Evolutionary conservation across 768 basidiomycete genomes (phyloP), one percentile per base, ranked within the genome.

Genomic region (Galerina sulciceps): DNA sequence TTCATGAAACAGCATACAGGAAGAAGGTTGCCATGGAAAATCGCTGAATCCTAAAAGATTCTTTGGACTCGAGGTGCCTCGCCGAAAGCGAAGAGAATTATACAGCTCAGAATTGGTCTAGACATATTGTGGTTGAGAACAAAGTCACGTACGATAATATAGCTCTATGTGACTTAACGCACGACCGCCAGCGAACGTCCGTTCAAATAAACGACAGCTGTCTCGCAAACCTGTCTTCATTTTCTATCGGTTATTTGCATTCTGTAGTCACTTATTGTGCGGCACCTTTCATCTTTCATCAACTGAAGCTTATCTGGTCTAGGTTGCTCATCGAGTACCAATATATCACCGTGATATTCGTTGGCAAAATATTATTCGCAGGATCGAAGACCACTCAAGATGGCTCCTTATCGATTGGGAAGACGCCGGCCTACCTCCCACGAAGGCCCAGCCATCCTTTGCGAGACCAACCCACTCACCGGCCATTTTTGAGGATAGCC

Each of bases 371-470:
- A 55, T 73, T 53, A 59, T 73, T 17, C 66, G 55, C 35, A 22
- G 58, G 9, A 11, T 49, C 23, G 61, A 66, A 34, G 67, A 72
- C 59, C 34, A 38, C 11, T 43, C 53, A 10, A 59, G 64, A 51
- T 73, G 71, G 71, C 68, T 73, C 44, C 46, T 73, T 15, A 71
- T 72, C 47, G 71, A 72, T 54, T 73, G 68, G 68, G 67, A 72
- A 52, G 67, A 73, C 60, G 71, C 71, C 18, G 50, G 61, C 36
- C n/a, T n/a, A 11, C 35, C 61, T 3, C 65, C 64, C 17, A 71
- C 67, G 15, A 47, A 5, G 18, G 68, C 65, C 2, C 40, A 23
- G 10, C 22, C 44, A 26, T 10, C 61, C 46, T 62, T 73, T 5
- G 15, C n/a, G 4, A 38, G 14, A 4, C 14, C 41, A 11, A 59